phyloP scores from a whole-genome alignment of 345 rosid species.

The Ceriops decandra region DNA sequence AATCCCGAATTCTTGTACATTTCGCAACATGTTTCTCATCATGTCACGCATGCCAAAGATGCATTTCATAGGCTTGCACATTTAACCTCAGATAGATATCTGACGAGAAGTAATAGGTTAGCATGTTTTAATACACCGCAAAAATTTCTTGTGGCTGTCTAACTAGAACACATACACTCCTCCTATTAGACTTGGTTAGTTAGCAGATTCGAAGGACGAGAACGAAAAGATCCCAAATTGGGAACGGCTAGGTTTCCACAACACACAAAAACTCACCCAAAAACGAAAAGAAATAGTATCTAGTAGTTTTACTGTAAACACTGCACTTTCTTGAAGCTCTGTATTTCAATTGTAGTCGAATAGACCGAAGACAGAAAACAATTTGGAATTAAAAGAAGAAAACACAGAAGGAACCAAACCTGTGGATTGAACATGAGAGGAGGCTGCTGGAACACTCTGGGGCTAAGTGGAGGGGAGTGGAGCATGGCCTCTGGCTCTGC shows the following conservation, averaged over 20 bases:
- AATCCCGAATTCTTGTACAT: not conserved
- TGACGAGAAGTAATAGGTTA: not conserved
- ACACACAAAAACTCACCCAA: too few relatives aligned
- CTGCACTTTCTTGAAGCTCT: too few relatives aligned
- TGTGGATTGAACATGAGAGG: constrained; percentile 30
- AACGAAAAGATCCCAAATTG: too few relatives aligned
- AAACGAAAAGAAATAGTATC: too few relatives aligned
- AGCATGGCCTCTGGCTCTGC: constrained; percentile 31
- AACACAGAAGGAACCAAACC: constrained; percentile 20
- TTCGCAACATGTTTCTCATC: not conserved
- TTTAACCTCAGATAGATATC: not conserved
- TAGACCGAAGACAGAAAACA: not conserved
- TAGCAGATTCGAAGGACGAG: too few relatives aligned
- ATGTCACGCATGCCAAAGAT: not conserved
- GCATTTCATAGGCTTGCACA: not conserved
- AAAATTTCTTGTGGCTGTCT: too few relatives aligned
- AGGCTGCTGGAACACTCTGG: constrained; percentile 21
- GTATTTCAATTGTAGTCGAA: too few relatives aligned
- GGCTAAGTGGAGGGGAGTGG: constrained; percentile 30
- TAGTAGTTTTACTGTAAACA: too few relatives aligned
- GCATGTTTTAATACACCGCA: too few relatives aligned
- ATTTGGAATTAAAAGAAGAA: not conserved
- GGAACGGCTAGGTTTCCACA: too few relatives aligned
- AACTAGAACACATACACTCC: too few relatives aligned
- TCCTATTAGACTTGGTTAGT: too few relatives aligned